Percentiles rank a stretch among this genome's conserved stretches.
phyloP scores from a whole-genome alignment of 768 basidiomycete genomes.

The Gyrodon lividus region DNA sequence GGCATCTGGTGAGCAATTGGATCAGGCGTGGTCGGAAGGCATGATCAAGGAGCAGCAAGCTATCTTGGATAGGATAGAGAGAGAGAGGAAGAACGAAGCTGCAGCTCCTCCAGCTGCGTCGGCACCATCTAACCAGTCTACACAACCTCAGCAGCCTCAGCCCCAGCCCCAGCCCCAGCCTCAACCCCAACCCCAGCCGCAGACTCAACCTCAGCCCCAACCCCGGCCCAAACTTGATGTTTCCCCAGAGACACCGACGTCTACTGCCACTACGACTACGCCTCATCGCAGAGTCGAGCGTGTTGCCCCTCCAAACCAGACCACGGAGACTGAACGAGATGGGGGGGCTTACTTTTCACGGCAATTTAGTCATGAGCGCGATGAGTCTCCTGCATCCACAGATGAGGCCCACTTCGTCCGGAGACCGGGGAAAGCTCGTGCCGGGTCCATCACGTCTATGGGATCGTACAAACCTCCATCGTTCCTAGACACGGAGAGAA shows the following conservation, averaged over 20 bases:
- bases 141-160: not conserved
- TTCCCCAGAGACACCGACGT: constrained; percentile 6
- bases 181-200: not conserved
- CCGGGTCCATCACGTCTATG: constrained; percentile 26
- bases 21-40: constrained; percentile 33
- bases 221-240: constrained; percentile 1
- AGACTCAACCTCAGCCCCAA: not conserved
- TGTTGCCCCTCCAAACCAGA: constrained; percentile 16
- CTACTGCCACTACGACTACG: constrained; percentile 2
- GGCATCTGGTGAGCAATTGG: constrained; percentile 39
- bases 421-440: constrained; percentile 19
- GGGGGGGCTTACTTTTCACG: constrained; percentile 16
- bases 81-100: constrained; percentile 30
- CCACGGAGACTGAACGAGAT: constrained; percentile 26
- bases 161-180: not conserved
- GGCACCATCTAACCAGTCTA: constrained; percentile 8
- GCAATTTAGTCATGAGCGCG: constrained; percentile 13
- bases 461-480: constrained; percentile 29
- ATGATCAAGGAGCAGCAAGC: constrained; percentile 40
- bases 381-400: constrained; percentile 17
- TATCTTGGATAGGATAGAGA: constrained; percentile 50
- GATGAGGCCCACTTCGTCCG: constrained; percentile 20
- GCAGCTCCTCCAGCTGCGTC: not conserved
- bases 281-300: constrained; percentile 19
- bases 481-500: constrained; percentile 21